Conservation (phyloP, 352 stramenopile genomes). For the Plasmopara muralis region DNA sequence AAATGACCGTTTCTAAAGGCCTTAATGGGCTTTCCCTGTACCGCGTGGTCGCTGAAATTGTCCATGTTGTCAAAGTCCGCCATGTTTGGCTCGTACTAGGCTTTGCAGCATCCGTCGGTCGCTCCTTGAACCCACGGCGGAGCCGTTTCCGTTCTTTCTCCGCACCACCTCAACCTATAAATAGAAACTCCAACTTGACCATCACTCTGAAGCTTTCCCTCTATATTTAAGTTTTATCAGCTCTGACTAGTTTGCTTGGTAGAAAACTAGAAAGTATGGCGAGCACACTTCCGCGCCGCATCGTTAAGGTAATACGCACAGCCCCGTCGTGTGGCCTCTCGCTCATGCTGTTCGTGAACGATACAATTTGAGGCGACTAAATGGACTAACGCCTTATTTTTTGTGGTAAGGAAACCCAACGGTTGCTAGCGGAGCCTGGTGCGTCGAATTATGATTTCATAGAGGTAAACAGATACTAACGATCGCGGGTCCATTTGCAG, state of each 20-base stretch:
- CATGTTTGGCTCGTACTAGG: too few relatives aligned
- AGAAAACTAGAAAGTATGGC: constrained; percentile 25
- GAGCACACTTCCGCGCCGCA: constrained; percentile 57
- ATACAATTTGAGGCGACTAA: not conserved
- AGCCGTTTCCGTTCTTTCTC: too few relatives aligned
- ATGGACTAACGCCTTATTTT: constrained; percentile 1
- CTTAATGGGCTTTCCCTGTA: constrained; percentile 71
- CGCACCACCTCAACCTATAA: too few relatives aligned
- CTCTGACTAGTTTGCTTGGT: too few relatives aligned
- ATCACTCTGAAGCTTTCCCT: too few relatives aligned
- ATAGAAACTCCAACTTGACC: too few relatives aligned
- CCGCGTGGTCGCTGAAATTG: constrained; percentile 73
- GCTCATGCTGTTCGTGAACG: not conserved
- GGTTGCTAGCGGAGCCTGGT: constrained; percentile 91
- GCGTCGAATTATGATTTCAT: constrained; percentile 4
- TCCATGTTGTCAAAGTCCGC: constrained; percentile 44
- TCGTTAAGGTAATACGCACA: constrained; percentile 49
- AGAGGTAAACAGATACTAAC: constrained; percentile 1
- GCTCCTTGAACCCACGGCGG: too few relatives aligned
- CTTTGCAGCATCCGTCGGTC: too few relatives aligned
- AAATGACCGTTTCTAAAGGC: constrained; percentile 78
- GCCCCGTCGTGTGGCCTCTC: not conserved
- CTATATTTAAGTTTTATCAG: too few relatives aligned
- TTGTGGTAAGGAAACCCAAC: constrained; percentile 87
- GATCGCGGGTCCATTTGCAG: constrained; percentile 20